Conservation (phyloP, 2,329 filamentous ascomycete genomes). For the Cladosporium sp. region DNA sequence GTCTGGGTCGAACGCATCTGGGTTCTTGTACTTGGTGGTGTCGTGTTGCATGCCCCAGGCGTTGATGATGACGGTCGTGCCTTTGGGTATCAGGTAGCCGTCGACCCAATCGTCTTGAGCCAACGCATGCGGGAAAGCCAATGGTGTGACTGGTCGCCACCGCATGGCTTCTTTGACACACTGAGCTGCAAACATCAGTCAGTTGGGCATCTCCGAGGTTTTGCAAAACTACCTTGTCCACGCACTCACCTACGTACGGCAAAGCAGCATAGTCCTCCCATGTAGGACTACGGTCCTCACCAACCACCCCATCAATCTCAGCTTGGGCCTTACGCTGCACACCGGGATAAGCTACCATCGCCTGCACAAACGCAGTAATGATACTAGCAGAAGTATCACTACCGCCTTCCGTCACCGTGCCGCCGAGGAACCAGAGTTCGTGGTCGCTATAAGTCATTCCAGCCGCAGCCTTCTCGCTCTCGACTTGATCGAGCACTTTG, state of each 20-base stretch:
- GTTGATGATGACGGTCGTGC: slow-evolving; percentile 40
- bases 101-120: slow-evolving; percentile 33
- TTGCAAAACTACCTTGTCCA: too few relatives aligned
- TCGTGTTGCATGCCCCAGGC: slow-evolving; percentile 46
- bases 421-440: slow-evolving; percentile 44
- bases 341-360: slow-evolving; percentile 35
- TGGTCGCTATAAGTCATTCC: slow-evolving; percentile 34
- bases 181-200: slow-evolving; percentile 7
- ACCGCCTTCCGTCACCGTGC: slow-evolving; percentile 42
- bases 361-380: slow-evolving; percentile 42
- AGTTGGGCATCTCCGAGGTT: neutral
- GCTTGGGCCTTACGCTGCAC: slow-evolving; percentile 36
- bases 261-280: slow-evolving; percentile 37
- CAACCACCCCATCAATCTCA: slow-evolving; percentile 37
- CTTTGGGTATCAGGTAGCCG: slow-evolving; percentile 43
- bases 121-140: slow-evolving; percentile 45
- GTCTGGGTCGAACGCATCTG: slow-evolving; percentile 41
- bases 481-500: slow-evolving; percentile 42
- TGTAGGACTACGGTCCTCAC: slow-evolving; percentile 33
- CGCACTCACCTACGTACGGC: slow-evolving; percentile 34
- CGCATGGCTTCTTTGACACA: slow-evolving; percentile 42
- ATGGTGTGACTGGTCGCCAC: slow-evolving; percentile 41
- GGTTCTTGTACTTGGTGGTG: slow-evolving; percentile 31
- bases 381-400: slow-evolving; percentile 45
- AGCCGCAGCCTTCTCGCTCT: slow-evolving; percentile 26